Evolutionary conservation across 2,329 filamentous ascomycete genomes (phyloP), one percentile per base, ranked within the genome.

Genomic region (Sporothrix curviconia): DNA sequence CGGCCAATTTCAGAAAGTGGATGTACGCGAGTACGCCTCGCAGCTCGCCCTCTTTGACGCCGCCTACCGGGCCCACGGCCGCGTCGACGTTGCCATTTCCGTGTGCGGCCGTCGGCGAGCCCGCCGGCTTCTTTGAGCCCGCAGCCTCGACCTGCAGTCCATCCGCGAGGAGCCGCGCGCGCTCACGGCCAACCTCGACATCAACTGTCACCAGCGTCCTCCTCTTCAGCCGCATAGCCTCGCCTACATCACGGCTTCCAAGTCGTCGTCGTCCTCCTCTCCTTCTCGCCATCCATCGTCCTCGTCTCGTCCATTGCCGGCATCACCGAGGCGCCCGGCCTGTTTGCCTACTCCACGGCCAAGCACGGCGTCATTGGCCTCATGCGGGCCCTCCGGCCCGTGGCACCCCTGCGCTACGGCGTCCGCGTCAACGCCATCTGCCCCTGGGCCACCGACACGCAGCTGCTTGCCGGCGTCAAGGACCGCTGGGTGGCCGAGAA

Each of bases 291-390:
- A n/a, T 73, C 46, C n/a, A 66, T 68, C 43, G 63, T 65, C 12
- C 60, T 68, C 4, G 61, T 65, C 11, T 66, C 65, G 8, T 78
- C 72, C 7, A 71, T 75, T 2, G 75, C 76, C 0, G 77, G 76
- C 1, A 78, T 80, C 62, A 76, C 75, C 15, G 75, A 78, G 34
- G 72, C 74, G 4, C 75, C 77, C 0, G 75, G 75, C 0, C 65
- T 79, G 1, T 74, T 74, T 52, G 68, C 78, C 19, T 79, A 80
- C 61, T 72, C 74, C 3, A 68, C 76, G 0, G 69, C 72, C 4
- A 79, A 80, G 61, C 77, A 79, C 59, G 76, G 75, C 15, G 72
- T 80, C 0, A 68, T 77, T 19, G 78, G 77, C 0, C 66, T 79
- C 4, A 76, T 79, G 71, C 70, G 77, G 30, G 71, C 74, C 19